phyloP scores from a whole-genome alignment of 83 land plant genomes.

The Picea abies region DNA sequence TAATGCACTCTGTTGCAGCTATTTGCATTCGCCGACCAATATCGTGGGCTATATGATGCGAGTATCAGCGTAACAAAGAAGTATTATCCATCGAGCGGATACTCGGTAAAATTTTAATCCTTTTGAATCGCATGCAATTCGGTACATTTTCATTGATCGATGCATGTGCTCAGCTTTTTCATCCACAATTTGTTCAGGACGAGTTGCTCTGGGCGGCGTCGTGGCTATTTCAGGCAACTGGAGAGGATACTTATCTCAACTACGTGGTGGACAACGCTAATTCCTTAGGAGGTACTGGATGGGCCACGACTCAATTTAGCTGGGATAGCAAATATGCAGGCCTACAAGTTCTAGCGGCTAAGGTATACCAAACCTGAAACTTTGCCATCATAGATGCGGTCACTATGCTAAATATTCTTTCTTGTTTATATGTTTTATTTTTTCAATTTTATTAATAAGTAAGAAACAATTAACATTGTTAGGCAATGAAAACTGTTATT shows the following conservation, averaged over 20 bases:
- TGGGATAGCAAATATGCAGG: slow-evolving; percentile 77
- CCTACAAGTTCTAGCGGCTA: slow-evolving; percentile 56
- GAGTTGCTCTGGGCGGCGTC: slow-evolving; percentile 66
- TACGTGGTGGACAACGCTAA: slow-evolving; percentile 42
- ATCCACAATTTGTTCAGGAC: slow-evolving; percentile 32
- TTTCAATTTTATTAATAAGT: too few relatives aligned
- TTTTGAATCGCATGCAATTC: slow-evolving; percentile 16
- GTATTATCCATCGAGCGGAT: slow-evolving; percentile 28
- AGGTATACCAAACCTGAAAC: slow-evolving; percentile 27
- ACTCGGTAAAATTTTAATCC: slow-evolving; percentile 17
- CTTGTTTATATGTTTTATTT: too few relatives aligned
- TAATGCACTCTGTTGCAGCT: slow-evolving; percentile 25
- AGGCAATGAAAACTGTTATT: too few relatives aligned
- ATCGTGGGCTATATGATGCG: slow-evolving; percentile 42
- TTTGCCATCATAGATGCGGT: not conserved
- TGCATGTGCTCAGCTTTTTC: not conserved
- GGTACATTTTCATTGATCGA: not conserved
- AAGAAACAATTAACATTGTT: too few relatives aligned
- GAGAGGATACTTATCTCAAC: slow-evolving; percentile 29
- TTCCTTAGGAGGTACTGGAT: slow-evolving; percentile 13
- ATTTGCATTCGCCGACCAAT: slow-evolving; percentile 52
- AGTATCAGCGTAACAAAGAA: slow-evolving; percentile 2
- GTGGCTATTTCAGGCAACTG: slow-evolving; percentile 63
- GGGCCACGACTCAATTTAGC: slow-evolving; percentile 48
- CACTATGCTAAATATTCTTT: too few relatives aligned